These are phyloP conservation scores for Curvularia sp. DNA, from an alignment of 2,329 filamentous ascomycete genomes.

Conservation along the genomic window DNA sequence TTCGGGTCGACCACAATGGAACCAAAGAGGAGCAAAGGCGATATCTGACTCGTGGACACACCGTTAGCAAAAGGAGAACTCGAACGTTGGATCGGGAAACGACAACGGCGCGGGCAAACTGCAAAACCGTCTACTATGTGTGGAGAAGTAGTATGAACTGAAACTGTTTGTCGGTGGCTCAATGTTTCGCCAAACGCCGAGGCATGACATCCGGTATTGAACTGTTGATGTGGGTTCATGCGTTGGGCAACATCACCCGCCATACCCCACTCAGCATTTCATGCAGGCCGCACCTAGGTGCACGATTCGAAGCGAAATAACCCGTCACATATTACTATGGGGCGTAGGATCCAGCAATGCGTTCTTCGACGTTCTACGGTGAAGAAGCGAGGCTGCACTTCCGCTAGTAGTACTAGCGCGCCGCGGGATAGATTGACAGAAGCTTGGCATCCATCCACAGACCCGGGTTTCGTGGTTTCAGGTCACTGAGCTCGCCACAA, in stretches of 20 bases:
- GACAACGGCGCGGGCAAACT: not conserved
- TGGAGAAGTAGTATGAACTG: constrained; percentile 8
- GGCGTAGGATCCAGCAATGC: constrained; percentile 27
- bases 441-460: constrained; percentile 29
- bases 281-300: constrained; percentile 21
- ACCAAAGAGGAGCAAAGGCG: constrained; percentile 2
- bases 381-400: constrained; percentile 27
- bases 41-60: not conserved
- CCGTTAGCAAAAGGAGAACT: not conserved
- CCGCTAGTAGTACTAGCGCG: constrained; percentile 25
- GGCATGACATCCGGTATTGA: constrained; percentile 14
- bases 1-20: constrained; percentile 7
- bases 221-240: constrained; percentile 29
- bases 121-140: constrained; percentile 4
- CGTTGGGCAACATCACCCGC: constrained; percentile 19
- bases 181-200: constrained; percentile 39
- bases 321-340: constrained; percentile 32
- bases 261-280: constrained; percentile 26
- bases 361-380: constrained; percentile 32
- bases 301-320: constrained; percentile 33
- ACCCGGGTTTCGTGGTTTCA: constrained; percentile 28
- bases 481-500: constrained; percentile 13
- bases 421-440: constrained; percentile 38
- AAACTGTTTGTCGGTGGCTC: constrained; percentile 24
- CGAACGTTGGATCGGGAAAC: not conserved